These are phyloP conservation scores for Auxenochlorella protothecoides DNA, from an alignment of 139 green algal species.

Conservation along the genomic window DNA sequence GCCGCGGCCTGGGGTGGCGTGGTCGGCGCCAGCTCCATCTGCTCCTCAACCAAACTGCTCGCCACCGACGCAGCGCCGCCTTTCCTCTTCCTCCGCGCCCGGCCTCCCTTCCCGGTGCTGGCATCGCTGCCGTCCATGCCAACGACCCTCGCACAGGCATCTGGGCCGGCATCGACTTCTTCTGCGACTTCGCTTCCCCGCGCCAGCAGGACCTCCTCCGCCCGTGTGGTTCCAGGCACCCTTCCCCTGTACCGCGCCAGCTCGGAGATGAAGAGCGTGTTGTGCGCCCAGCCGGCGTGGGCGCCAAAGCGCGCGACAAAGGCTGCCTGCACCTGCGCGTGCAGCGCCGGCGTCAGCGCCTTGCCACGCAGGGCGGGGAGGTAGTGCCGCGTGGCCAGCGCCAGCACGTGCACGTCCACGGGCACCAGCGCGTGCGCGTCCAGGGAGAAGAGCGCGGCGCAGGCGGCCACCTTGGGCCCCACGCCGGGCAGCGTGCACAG, in stretches of 20 bases:
- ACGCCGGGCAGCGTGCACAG: constrained; percentile 76
- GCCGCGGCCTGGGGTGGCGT: too few species aligned
- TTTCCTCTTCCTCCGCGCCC: background rate
- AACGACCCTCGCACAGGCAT: background rate
- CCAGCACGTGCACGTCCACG: constrained; percentile 96
- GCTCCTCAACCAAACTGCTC: too few species aligned
- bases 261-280: constrained; percentile 82
- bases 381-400: constrained; percentile 67
- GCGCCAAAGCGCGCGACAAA: constrained; percentile 69
- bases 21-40: too few species aligned
- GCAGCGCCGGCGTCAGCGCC: constrained; percentile 56
- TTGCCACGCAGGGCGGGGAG: constrained; percentile 58
- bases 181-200: background rate
- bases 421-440: constrained; percentile 70
- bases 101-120: background rate
- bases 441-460: constrained; percentile 84
- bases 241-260: constrained; percentile 45
- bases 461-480: constrained; percentile 88
- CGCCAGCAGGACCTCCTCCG: background rate
- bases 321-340: constrained; percentile 33
- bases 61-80: too few species aligned
- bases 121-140: background rate
- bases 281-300: constrained; percentile 87
- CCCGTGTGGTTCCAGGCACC: background rate
- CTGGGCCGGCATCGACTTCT: background rate